phyloP scores from a whole-genome alignment of 345 rosid species.

The Populus alba region DNA sequence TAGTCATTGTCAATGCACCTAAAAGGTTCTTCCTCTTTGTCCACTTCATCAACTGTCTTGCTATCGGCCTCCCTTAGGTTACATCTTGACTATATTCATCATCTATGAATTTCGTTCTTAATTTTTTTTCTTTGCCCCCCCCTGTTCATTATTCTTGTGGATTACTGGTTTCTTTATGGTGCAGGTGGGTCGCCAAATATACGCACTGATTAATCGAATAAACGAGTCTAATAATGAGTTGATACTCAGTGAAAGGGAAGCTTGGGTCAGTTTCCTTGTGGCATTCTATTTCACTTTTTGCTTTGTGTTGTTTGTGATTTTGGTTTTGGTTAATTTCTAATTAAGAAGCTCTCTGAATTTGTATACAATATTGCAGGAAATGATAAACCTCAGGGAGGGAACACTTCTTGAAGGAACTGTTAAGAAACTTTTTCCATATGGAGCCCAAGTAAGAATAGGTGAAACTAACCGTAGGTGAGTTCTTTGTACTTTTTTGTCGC shows the following conservation, averaged over 20 bases:
- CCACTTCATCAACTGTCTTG: neutral
- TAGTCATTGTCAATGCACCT: neutral
- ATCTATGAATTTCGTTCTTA: neutral
- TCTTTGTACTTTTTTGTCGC: neutral
- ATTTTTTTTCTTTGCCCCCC: neutral
- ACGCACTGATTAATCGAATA: conserved; percentile 58
- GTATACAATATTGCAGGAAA: conserved; percentile 51
- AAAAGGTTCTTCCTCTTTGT: neutral
- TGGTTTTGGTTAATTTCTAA: neutral
- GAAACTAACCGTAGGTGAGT: conserved; percentile 76
- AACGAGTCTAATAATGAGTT: conserved; percentile 74
- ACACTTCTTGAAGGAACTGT: conserved; percentile 85
- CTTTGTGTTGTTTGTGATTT: neutral
- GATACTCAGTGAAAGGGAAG: conserved; percentile 71
- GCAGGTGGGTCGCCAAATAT: conserved; percentile 62
- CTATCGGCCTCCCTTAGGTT: neutral
- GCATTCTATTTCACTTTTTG: neutral
- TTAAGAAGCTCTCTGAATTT: conserved; percentile 16
- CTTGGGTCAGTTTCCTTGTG: conserved; percentile 57
- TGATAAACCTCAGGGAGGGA: conserved; percentile 71
- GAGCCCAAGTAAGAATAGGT: conserved; percentile 82
- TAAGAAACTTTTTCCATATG: conserved; percentile 69
- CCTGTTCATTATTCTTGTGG: neutral
- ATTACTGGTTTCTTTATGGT: conserved; percentile 18
- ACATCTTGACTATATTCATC: neutral